Conservation (phyloP, 371 early-diverging fungal genomes). For the Cokeromyces recurvatus region DNA sequence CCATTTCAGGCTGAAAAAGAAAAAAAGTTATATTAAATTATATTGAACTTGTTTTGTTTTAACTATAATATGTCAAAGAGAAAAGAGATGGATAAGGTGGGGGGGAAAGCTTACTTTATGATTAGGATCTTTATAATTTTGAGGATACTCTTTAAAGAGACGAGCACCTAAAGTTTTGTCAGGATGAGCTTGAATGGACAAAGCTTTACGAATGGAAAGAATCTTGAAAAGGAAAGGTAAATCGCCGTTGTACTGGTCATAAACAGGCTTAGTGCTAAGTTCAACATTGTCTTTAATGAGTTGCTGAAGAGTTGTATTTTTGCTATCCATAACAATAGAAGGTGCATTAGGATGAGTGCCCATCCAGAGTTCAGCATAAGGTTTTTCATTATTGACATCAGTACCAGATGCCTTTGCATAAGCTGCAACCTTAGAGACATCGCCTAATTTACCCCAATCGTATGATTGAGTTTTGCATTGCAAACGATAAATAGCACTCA, state of each 20-base stretch:
- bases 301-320: slow-evolving; percentile 49
- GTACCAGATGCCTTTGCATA: slow-evolving; percentile 62
- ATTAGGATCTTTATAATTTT: slow-evolving; percentile 77
- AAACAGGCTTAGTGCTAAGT: slow-evolving; percentile 48
- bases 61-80: too few relatives aligned
- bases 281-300: slow-evolving; percentile 43
- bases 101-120: slow-evolving; percentile 51
- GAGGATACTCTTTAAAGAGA: slow-evolving; percentile 69
- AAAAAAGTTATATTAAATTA: background rate
- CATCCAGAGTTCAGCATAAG: slow-evolving; percentile 98
- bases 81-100: too few relatives aligned
- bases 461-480: slow-evolving; percentile 74
- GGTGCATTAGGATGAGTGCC: slow-evolving; percentile 96
- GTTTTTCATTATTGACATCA: slow-evolving; percentile 54
- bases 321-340: slow-evolving; percentile 45
- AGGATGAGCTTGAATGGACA: slow-evolving; percentile 98
- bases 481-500: slow-evolving; percentile 47
- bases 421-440: slow-evolving; percentile 77
- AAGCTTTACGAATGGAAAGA: slow-evolving; percentile 88
- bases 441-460: slow-evolving; percentile 95
- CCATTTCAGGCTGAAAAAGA: slow-evolving; percentile 92
- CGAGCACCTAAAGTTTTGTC: slow-evolving; percentile 80
- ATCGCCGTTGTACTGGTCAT: slow-evolving; percentile 64
- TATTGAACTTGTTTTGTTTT: too few relatives aligned
- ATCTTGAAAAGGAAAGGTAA: slow-evolving; percentile 97